Evolutionary conservation across 129 eudicot genomes (phyloP).

Genomic region (Flaveria robusta): DNA sequence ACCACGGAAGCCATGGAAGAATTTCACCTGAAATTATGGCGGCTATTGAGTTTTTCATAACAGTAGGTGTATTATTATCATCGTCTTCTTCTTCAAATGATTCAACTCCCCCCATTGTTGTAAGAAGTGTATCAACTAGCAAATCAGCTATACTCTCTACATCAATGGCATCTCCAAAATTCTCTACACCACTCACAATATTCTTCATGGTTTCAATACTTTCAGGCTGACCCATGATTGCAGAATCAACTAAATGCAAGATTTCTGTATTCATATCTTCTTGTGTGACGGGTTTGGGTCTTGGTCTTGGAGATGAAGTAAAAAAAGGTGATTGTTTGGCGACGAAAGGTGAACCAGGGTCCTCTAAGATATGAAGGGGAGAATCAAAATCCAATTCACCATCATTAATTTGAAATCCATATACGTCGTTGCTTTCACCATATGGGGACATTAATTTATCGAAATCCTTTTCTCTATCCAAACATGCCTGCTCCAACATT

Average conservation of each 20-base stretch:
- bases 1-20: constrained; percentile 85
- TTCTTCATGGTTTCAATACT: constrained; percentile 73
- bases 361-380: constrained; percentile 25
- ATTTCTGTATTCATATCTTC: constrained; percentile 78
- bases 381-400: constrained; percentile 28
- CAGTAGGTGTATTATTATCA: constrained; percentile 62
- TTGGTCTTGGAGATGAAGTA: constrained; percentile 51
- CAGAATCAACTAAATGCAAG: constrained; percentile 83
- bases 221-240: constrained; percentile 91
- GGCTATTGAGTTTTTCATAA: constrained; percentile 90
- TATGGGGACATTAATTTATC: constrained; percentile 46
- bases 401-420: constrained; percentile 37
- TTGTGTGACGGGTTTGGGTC: constrained; percentile 48
- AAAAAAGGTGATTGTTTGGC: constrained; percentile 43
- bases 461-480: constrained; percentile 51
- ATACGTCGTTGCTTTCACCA: constrained; percentile 39
- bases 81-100: constrained; percentile 93
- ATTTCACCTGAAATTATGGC: constrained; percentile 82
- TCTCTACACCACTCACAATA: constrained; percentile 66
- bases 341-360: constrained; percentile 36
- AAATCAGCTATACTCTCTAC: constrained; percentile 52
- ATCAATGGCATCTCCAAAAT: constrained; percentile 56
- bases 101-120: constrained; percentile 98
- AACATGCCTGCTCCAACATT: constrained; percentile 56
- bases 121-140: constrained; percentile 90